Evolutionary conservation across 768 basidiomycete species (phyloP), one percentile per base, ranked within the genome.

Genomic region (Tulasnella sp.): DNA sequence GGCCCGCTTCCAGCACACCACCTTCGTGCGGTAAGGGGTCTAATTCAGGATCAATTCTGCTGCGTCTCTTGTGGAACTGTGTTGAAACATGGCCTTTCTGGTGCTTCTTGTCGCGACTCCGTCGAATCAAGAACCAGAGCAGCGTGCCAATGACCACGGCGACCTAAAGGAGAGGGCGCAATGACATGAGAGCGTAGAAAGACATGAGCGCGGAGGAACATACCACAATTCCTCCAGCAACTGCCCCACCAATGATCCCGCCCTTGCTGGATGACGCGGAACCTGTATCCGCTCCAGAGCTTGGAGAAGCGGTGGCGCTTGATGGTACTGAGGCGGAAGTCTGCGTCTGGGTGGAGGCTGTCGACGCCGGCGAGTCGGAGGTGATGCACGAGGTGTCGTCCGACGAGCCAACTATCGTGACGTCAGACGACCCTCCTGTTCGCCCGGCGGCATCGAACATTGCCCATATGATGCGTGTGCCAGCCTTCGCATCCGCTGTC

Each of bases 401-500:
- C 11, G 45, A 59, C 11, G 37, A 14, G 35, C 59, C 59, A 23
- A 51, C 58, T 15, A 12, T 35, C 32, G 52, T 17, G 27, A 59
- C 8, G 27, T 61, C 60, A 0, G 60, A 32, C n/a, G 58, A 23
- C 15, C 45, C 58, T 12, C 60, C 60, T 3, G 21, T 34, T 15
- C 58, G 45, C 23, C 58, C 58, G 32, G 49, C 23, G 17, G 27
- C 17, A 51, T 61, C 60, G 14, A 21, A 21, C 6, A 59, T 25
- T 14, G 42, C 25, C 2, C 59, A 14, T 12, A 59, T 50, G 12
- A 61, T 11, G 19, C n/a, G 12, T 21, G 58, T 61, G 12, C 59
- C 59, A 36, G 48, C 21, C 11, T 59, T 55, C 23, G 51, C 49
- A 19, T 58, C 41, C 14, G 46, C 37, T 19, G 39, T 51, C 59